Base-by-base conservation (phyloP, 371 early-diverging fungal species). In the Haplosporangium sp. region DNA sequence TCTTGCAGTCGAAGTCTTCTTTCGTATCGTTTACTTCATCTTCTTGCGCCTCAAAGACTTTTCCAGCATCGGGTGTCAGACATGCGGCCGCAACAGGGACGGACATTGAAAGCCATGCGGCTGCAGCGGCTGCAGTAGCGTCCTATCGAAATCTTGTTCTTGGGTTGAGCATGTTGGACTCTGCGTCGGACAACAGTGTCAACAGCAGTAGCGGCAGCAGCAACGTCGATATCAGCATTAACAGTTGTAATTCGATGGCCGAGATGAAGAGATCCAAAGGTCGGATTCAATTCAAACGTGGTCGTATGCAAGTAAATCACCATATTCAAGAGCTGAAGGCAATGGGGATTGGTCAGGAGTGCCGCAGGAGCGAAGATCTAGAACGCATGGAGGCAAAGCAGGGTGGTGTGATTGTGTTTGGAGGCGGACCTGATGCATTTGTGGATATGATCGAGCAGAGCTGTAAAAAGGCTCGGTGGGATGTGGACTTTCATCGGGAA, bases 351-450 rank as follows among this genome's bases (percentile, higher is more conserved):
- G 77, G 77, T 13, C 52, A 55, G 13, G 58, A 57, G 4, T 10
- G 14, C 45, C 36, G 12, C 13, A 40, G 41, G 18, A 9, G 48
- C 3, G 29, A 29, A 29, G 66, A n/a, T 20, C 42, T 20, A 6
- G 46, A 16, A 6, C 58, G 10, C 29, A 21, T 23, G 36, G 50
- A 59, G 40, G 55, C 42, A 3, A 66, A 43, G 42, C 21, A 37
- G 4, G 57, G 62, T 23, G 65, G 57, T 5, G 75, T 74, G 38
- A 11, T 74, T 16, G 77, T 76, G 13, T 71, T 76, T 63, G 77
- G 71, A 40, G 71, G 71, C n/a, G 77, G 77, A 51, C 77, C 77
- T 4, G 77, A 76, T 10, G 71, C 71, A 20, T 76, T 76, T 60
- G 77, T 76, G 37, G 72, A 76, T 13, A 70, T 70, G 71, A 71